phyloP scores from a whole-genome alignment of 2,329 filamentous ascomycete species.

The Epichloe typhina region DNA sequence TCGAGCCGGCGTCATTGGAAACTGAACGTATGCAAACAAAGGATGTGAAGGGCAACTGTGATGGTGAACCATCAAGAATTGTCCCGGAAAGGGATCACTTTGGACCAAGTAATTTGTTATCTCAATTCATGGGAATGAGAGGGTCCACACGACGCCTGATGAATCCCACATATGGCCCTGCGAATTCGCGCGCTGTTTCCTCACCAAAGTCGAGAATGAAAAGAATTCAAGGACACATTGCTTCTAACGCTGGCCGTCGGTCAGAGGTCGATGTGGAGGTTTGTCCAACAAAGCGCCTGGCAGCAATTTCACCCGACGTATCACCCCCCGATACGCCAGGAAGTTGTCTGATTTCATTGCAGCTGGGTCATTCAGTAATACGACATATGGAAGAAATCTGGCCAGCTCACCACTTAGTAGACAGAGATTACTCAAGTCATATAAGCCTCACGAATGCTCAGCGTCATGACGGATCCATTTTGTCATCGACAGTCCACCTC shows the following conservation, averaged over 20 bases:
- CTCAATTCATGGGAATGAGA: conserved; percentile 5
- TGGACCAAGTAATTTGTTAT: conserved; percentile 1
- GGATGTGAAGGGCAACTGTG: neutral
- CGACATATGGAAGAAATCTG: conserved; percentile 36
- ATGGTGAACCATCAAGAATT: neutral
- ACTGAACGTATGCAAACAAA: too few species aligned
- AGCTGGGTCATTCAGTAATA: conserved; percentile 32
- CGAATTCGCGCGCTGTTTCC: neutral
- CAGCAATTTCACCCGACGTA: conserved; percentile 9
- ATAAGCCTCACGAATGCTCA: conserved; percentile 16
- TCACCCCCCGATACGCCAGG: conserved; percentile 7
- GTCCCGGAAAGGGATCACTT: neutral
- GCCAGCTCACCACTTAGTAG: conserved; percentile 38
- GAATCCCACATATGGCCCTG: neutral
- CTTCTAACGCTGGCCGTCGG: neutral
- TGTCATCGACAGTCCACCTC: conserved; percentile 1
- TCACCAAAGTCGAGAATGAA: neutral
- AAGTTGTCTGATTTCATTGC: conserved; percentile 38
- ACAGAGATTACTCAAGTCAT: conserved; percentile 38
- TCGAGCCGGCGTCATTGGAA: neutral
- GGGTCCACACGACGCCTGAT: neutral
- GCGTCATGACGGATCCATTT: conserved; percentile 12
- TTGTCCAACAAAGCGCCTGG: neutral
- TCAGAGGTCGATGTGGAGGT: neutral
- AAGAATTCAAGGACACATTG: neutral